A percentile compares a stretch with the other conserved stretches of the same genome.
Evolutionary conservation across 495 filamentous ascomycete genomes (phyloP).

Genomic region (Penicillium alfredii): DNA sequence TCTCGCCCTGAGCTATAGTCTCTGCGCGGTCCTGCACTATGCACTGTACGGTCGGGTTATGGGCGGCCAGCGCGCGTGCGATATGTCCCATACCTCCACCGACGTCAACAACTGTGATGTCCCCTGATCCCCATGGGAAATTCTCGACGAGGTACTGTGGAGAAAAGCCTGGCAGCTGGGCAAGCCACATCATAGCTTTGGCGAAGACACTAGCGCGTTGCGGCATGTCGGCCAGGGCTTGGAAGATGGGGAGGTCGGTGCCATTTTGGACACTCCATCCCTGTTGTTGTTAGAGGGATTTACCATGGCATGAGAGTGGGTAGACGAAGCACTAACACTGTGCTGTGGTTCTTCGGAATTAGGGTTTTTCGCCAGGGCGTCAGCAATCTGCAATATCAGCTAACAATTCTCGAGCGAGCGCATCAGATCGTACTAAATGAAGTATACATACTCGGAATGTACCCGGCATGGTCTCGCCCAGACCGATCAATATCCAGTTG

Average conservation of each 20-base stretch:
- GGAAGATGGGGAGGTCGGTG: slow-evolving; percentile 8
- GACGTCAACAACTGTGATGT: slow-evolving; percentile 47
- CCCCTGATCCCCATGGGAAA: slow-evolving; percentile 39
- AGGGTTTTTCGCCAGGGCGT: slow-evolving; percentile 1
- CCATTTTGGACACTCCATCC: slow-evolving; percentile 13
- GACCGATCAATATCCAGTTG: slow-evolving; percentile 45
- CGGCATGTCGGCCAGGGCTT: slow-evolving; percentile 13
- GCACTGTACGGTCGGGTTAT: slow-evolving; percentile 35
- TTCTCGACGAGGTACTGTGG: slow-evolving; percentile 36
- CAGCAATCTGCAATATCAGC: slow-evolving; percentile 6
- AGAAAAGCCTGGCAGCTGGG: slow-evolving; percentile 46
- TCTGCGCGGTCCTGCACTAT: slow-evolving; percentile 52
- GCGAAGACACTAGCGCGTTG: slow-evolving; percentile 10
- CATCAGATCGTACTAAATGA: background rate
- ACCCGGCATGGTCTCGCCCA: slow-evolving; percentile 30
- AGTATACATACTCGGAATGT: slow-evolving; percentile 3
- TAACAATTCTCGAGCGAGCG: background rate
- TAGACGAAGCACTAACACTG: slow-evolving; percentile 1
- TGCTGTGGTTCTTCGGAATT: slow-evolving; percentile 5
- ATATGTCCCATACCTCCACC: slow-evolving; percentile 52
- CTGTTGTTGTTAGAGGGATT: slow-evolving; percentile 8
- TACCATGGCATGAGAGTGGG: background rate
- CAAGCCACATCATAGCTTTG: slow-evolving; percentile 39
- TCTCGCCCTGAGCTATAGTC: slow-evolving; percentile 39
- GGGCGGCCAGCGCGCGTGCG: slow-evolving; percentile 35